Conservation (phyloP, 192 early-diverging fungal genomes). For the Rhizophlyctis rosea region DNA sequence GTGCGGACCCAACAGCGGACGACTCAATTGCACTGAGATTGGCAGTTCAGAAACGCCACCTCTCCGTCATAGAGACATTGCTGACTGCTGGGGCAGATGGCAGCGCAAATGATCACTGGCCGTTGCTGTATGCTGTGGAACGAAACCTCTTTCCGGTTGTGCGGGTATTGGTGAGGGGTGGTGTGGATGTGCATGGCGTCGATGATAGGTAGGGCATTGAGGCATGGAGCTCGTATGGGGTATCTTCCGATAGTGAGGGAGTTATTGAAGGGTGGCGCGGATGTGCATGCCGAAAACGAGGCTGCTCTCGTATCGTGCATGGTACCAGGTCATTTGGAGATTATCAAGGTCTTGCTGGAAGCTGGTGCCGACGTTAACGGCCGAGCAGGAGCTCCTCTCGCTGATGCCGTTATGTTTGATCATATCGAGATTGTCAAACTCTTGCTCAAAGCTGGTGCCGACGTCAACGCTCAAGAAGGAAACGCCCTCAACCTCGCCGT, state of each 20-base stretch:
- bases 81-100: neutral
- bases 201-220: neutral
- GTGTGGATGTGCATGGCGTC: neutral
- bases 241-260: neutral
- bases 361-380: neutral
- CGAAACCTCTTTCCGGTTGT: neutral
- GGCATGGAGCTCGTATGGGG: neutral
- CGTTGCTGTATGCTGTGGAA: neutral
- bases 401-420: neutral
- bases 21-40: neutral
- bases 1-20: neutral
- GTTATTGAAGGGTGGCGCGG: neutral
- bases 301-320: neutral
- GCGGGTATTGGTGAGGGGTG: neutral
- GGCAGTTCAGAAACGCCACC: neutral
- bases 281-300: neutral
- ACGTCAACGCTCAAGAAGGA: neutral
- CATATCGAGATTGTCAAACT: neutral
- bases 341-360: neutral
- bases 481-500: neutral
- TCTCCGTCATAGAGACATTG: neutral
- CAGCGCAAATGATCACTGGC: neutral
- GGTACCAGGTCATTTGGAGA: neutral
- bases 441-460: neutral
- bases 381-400: neutral